phyloP scores from a whole-genome alignment of 2,329 filamentous ascomycete genomes.

The Fusarium duplospermum region DNA sequence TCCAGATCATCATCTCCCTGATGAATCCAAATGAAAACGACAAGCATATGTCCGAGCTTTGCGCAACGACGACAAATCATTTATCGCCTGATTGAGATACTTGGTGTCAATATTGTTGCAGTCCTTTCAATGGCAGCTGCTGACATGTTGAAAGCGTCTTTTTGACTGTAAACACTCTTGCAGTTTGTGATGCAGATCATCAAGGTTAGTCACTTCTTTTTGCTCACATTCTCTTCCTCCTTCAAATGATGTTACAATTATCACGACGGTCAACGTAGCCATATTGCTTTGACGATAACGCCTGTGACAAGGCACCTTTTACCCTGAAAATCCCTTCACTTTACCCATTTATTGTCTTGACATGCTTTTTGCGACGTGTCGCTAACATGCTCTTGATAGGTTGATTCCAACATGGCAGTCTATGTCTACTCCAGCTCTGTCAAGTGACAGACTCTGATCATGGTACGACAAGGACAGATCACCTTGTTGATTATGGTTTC shows the following conservation, averaged over 20 bases:
- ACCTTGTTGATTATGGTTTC: neutral
- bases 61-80: constrained; percentile 58
- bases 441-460: neutral
- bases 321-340: constrained; percentile 15
- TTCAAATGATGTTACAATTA: constrained; percentile 57
- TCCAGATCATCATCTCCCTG: constrained; percentile 60
- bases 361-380: neutral
- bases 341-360: neutral
- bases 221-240: neutral
- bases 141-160: constrained; percentile 38
- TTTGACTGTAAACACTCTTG: neutral
- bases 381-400: constrained; percentile 22
- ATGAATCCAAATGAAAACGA: constrained; percentile 89
- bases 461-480: neutral
- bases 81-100: constrained; percentile 48
- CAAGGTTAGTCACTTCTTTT: constrained; percentile 45
- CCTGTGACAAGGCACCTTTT: constrained; percentile 58
- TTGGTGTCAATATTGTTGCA: constrained; percentile 26
- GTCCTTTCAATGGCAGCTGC: constrained; percentile 28
- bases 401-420: neutral
- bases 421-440: neutral
- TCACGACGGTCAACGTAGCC: constrained; percentile 63
- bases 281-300: constrained; percentile 59
- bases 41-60: constrained; percentile 98
- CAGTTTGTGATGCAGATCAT: neutral